Conservation (phyloP, 208 protist species). For the Trypanosoma cruzi region DNA sequence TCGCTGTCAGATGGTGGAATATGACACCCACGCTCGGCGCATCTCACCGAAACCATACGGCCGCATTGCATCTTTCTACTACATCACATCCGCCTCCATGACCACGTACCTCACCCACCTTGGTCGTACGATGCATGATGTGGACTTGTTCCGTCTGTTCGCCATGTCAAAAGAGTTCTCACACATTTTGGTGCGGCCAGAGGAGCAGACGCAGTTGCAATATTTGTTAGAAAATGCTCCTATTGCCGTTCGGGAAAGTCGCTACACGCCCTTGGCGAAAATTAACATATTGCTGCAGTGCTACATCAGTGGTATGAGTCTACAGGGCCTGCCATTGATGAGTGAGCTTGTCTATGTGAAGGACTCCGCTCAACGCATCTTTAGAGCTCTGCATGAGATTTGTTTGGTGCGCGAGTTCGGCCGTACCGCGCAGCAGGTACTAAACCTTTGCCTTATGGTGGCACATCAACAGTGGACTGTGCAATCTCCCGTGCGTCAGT, state of each 20-base stretch:
- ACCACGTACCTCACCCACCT: slow-evolving; percentile 95
- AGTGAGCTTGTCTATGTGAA: slow-evolving; percentile 99
- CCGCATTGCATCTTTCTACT: slow-evolving; percentile 98
- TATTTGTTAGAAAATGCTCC: slow-evolving; percentile 97
- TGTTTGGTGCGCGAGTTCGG: slow-evolving; percentile 96
- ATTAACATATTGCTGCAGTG: slow-evolving; percentile 99
- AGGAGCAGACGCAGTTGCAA: slow-evolving; percentile 98
- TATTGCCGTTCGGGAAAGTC: slow-evolving; percentile 97
- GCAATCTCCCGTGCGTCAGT: slow-evolving; percentile 94
- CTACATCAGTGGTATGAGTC: slow-evolving; percentile 97
- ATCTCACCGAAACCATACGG: slow-evolving; percentile 96
- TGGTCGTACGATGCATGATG: slow-evolving; percentile 95
- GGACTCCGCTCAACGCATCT: slow-evolving; percentile 94
- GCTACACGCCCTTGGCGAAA: slow-evolving; percentile 97
- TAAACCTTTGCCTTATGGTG: slow-evolving; percentile 94
- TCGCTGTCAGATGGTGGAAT: slow-evolving; percentile 91
- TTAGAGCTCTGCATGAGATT: slow-evolving; percentile 97
- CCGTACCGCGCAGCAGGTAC: slow-evolving; percentile 92
- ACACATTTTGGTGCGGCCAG: slow-evolving; percentile 96
- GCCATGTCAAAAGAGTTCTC: slow-evolving; percentile 98
- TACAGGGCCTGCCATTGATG: slow-evolving; percentile 98
- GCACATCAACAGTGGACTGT: slow-evolving; percentile 97
- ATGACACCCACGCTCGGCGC: slow-evolving; percentile 92
- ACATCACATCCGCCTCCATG: slow-evolving; percentile 97
- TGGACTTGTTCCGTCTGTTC: slow-evolving; percentile 98